Evolutionary conservation across 2,329 filamentous ascomycete genomes (phyloP).

Genomic region (Diaporthe nobilis): DNA sequence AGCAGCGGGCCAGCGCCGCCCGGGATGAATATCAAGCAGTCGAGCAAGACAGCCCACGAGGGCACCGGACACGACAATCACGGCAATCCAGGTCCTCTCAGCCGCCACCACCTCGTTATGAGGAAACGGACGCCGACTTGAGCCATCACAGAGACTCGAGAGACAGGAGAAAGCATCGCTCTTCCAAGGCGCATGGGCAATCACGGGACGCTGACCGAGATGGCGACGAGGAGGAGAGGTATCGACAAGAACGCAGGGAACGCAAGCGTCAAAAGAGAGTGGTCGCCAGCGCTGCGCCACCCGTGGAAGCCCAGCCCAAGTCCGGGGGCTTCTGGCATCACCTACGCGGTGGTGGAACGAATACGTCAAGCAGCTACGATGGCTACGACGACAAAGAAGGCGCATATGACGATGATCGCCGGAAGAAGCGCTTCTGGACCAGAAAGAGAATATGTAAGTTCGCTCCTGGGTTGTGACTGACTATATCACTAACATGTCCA

Average conservation of each 20-base stretch:
- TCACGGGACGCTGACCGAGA: slow-evolving; percentile 37
- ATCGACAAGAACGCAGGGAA: slow-evolving; percentile 38
- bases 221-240: slow-evolving; percentile 35
- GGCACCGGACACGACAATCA: slow-evolving; percentile 35
- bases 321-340: slow-evolving; percentile 49
- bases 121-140: slow-evolving; percentile 33
- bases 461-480: slow-evolving; percentile 35
- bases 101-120: slow-evolving; percentile 32
- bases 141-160: slow-evolving; percentile 36
- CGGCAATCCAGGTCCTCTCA: slow-evolving; percentile 37
- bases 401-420: slow-evolving; percentile 57
- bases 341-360: slow-evolving; percentile 60
- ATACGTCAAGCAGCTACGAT: slow-evolving; percentile 58
- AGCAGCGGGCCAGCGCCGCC: slow-evolving; percentile 36
- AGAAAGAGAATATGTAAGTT: slow-evolving; percentile 74
- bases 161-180: slow-evolving; percentile 36
- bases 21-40: slow-evolving; percentile 40
- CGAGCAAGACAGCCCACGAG: slow-evolving; percentile 36
- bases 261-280: slow-evolving; percentile 65
- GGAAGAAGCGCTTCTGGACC: slow-evolving; percentile 58
- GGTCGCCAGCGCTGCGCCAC: slow-evolving; percentile 77
- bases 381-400: slow-evolving; percentile 67
- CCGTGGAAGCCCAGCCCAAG: slow-evolving; percentile 77
- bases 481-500: slow-evolving; percentile 50
- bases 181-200: slow-evolving; percentile 34